Evolutionary conservation across 2,329 filamentous ascomycete genomes (phyloP), one percentile per base, ranked within the genome.

Genomic region (Arthrobotrys iridis): DNA sequence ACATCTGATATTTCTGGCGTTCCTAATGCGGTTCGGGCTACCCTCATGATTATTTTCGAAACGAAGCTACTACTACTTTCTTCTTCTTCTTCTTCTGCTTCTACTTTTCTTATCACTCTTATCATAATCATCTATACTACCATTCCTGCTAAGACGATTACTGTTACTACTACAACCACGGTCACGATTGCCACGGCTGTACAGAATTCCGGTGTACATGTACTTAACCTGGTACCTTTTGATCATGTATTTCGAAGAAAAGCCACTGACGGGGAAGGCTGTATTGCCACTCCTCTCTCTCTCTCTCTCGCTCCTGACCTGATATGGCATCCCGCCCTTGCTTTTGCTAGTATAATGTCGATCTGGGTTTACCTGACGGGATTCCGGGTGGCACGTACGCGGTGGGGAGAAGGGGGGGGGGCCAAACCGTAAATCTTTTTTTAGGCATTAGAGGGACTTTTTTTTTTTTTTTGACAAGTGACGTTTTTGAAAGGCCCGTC

Each of bases 1-100:
- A 68, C 52, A 59, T 59, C 46, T 59, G 18, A 30, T 58, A 45
- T 46, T 26, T 26, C 26, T 46, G 68, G 68, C 68, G 68, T 73
- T 73, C 33, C 28, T 46, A 22, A 62, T 60, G 65, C 46, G 65
- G 59, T 30, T 62, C 41, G 35, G 40, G 50, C 58, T 73, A 60
- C 60, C 60, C 33, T 73, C 43, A 60, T 48, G 68, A 73, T 52
- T 45, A n/a, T 28, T 30, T 43, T 18, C 59, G 50, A 73, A 35
- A 73, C 59, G 59, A 65, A 41, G 59, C 48, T 20, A 20, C 46
- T 10, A 15, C 58, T 43, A 8, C 30, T 13, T 64, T 50, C 26
- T 30, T 60, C 33, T 45, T 28, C 35, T 63, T 22, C 24, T 50
- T 57, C 4, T 20, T 57, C 20, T n/a, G n/a, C 40, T 43, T 43